These are phyloP conservation scores for Ormosia emarginata DNA, from an alignment of 306 rosid species.

Conservation along the genomic window DNA sequence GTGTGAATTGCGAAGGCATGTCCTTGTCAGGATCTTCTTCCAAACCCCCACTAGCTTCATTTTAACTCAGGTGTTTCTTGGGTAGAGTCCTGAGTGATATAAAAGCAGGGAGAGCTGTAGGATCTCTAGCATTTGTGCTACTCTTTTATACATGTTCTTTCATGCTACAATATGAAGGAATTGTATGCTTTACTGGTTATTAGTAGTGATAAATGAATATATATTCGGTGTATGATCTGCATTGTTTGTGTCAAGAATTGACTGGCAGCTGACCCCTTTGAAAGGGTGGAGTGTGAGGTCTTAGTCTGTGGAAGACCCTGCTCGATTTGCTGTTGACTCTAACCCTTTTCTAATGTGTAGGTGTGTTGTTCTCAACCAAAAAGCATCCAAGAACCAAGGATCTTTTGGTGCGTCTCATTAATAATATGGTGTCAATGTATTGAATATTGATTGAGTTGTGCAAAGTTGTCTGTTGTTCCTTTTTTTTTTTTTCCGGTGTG, in stretches of 20 bases:
- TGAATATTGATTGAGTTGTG: conserved; percentile 14
- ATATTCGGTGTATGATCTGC: conserved; percentile 10
- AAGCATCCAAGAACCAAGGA: conserved; percentile 90
- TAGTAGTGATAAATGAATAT: not conserved
- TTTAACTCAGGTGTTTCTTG: not conserved
- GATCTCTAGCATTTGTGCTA: not conserved
- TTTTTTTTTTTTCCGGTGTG: not conserved
- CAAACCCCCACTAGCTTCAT: not conserved
- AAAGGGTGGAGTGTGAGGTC: conserved; percentile 4
- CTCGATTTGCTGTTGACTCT: conserved; percentile 9
- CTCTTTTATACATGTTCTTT: not conserved
- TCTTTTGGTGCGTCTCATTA: conserved; percentile 68
- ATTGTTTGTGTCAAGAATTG: conserved; percentile 7
- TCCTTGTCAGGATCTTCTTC: not conserved
- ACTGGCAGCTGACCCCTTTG: conserved; percentile 1
- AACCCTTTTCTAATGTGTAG: conserved; percentile 42
- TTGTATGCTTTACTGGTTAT: not conserved
- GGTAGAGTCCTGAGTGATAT: not conserved
- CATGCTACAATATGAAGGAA: not conserved
- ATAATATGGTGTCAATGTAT: conserved; percentile 2
- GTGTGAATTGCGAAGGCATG: conserved; percentile 4
- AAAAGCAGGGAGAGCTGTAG: not conserved
- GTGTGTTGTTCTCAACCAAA: conserved; percentile 91
- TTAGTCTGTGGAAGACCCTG: conserved; percentile 7
- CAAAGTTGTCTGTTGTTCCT: not conserved